A percentile compares a stretch with the other conserved stretches of the same genome.
Evolutionary conservation across 257 asterid species (phyloP).

Genomic region (Nicotiana noctiflora): DNA sequence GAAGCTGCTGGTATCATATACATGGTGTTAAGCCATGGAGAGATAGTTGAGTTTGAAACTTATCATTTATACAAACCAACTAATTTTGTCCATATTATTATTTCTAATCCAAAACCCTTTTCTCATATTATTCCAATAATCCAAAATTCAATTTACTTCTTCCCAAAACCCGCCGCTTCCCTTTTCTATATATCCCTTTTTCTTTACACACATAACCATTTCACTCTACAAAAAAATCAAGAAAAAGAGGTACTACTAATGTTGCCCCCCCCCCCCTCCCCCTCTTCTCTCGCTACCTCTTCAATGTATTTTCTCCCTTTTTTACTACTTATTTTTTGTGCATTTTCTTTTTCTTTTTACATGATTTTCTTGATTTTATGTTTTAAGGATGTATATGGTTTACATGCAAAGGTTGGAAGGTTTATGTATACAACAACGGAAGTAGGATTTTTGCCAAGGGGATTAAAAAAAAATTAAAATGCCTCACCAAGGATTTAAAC

Average conservation of each 20-base stretch:
- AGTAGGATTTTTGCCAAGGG: no score
- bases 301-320: no score
- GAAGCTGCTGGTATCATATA: background rate
- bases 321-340: no score
- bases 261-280: no score
- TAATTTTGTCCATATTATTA: background rate
- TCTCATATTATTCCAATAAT: background rate
- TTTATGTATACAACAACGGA: no score
- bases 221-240: no score
- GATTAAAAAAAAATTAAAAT: no score
- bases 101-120: background rate
- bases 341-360: background rate
- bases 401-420: background rate
- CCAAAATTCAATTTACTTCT: background rate
- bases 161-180: background rate
- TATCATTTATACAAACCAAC: background rate
- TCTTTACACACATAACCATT: no score
- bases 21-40: background rate
- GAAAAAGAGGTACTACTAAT: background rate
- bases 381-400: background rate
- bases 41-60: background rate
- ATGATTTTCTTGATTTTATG: background rate
- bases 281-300: no score
- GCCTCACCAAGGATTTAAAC: no score
- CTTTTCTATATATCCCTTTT: background rate